phyloP scores from a whole-genome alignment of 163 green algal species.

The Scenedesmus sp. region DNA sequence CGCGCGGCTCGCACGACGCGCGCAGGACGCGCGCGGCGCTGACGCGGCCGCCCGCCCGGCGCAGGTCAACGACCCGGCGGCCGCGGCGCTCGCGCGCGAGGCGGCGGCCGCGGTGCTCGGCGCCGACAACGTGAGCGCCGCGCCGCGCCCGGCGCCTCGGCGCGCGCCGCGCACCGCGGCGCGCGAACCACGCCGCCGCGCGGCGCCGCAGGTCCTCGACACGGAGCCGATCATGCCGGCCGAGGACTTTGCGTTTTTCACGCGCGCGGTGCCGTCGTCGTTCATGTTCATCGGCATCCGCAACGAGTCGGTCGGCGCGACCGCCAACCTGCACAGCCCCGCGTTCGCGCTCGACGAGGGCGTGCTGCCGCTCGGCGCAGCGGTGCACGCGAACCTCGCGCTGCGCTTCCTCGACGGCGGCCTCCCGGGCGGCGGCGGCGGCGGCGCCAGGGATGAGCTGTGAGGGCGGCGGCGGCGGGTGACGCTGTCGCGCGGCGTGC shows the following conservation, averaged over 20 bases:
- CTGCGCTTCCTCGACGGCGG: conserved; percentile 57
- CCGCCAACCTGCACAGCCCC: conserved; percentile 81
- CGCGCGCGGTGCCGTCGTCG: conserved; percentile 59
- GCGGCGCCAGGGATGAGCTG: conserved; percentile 15
- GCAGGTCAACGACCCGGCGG: conserved; percentile 75
- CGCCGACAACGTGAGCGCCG: conserved; percentile 1
- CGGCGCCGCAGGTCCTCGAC: conserved; percentile 31
- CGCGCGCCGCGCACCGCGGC: too few species aligned
- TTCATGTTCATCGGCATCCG: conserved; percentile 82
- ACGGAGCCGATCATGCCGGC: conserved; percentile 60
- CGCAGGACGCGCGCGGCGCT: too few species aligned
- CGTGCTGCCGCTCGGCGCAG: conserved; percentile 72
- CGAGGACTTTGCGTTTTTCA: conserved; percentile 88
- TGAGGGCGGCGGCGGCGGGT: too few species aligned
- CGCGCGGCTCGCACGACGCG: too few species aligned
- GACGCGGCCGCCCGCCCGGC: too few species aligned
- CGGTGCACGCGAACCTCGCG: conserved; percentile 75
- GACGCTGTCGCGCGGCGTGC: too few species aligned
- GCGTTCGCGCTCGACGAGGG: conserved; percentile 76
- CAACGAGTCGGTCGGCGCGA: conserved; percentile 67
- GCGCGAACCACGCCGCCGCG: too few species aligned
- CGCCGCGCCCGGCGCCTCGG: too few species aligned
- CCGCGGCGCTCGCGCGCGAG: conserved; percentile 58
- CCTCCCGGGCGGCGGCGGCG: too few species aligned
- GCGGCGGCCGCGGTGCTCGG: conserved; percentile 53